Conservation (phyloP, 768 basidiomycete species). For the Arthromyces matolae region DNA sequence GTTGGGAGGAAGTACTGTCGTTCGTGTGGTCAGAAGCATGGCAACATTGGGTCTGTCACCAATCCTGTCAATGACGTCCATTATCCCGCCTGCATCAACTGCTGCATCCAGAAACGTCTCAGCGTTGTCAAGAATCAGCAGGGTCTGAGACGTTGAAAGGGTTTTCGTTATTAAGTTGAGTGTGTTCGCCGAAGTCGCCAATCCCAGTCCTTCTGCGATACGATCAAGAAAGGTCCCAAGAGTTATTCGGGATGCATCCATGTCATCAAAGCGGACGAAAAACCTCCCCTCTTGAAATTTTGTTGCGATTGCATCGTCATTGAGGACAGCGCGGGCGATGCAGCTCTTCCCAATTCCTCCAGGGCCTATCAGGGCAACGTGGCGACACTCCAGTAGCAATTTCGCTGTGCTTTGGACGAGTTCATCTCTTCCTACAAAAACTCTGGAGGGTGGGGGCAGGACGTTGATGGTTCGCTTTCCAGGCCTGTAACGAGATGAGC, state of each 20-base stretch:
- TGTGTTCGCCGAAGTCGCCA: not conserved
- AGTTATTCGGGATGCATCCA: conserved; percentile 1
- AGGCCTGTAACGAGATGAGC: not conserved
- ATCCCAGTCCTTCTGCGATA: not conserved
- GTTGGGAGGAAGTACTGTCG: conserved; percentile 6
- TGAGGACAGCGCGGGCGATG: conserved; percentile 3
- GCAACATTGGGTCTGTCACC: conserved; percentile 8
- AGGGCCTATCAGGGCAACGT: conserved; percentile 8
- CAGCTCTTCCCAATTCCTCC: conserved; percentile 10
- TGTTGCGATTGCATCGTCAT: not conserved
- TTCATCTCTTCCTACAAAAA: conserved; percentile 4
- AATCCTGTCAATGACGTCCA: conserved; percentile 7
- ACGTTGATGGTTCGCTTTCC: not conserved
- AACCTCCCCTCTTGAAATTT: conserved; percentile 3
- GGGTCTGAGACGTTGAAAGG: not conserved
- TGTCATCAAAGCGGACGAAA: conserved; percentile 10
- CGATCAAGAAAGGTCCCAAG: conserved; percentile 6
- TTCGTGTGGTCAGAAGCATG: conserved; percentile 10
- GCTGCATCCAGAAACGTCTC: conserved; percentile 14
- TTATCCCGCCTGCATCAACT: conserved; percentile 7
- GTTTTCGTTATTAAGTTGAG: not conserved
- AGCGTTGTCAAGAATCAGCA: conserved; percentile 15
- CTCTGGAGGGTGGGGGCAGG: not conserved
- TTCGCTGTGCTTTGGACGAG: not conserved
- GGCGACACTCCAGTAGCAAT: not conserved